These are phyloP conservation scores for Solanum acaule DNA, from an alignment of 257 asterid species.

Conservation along the genomic window DNA sequence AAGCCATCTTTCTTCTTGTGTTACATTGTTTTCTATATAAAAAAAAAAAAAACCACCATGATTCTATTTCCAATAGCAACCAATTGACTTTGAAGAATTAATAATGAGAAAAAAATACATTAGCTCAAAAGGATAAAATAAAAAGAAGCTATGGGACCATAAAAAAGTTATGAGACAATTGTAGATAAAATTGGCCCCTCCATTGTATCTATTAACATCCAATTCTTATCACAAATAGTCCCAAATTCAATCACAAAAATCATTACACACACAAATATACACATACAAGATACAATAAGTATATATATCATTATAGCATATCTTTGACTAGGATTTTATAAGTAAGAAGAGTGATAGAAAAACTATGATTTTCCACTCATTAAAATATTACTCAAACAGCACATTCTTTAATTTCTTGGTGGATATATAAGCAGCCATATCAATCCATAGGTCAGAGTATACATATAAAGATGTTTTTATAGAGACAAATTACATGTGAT, in stretches of 20 bases:
- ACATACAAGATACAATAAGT: not conserved
- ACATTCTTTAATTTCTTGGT: not conserved
- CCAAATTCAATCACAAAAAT: not conserved
- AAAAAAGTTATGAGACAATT: not conserved
- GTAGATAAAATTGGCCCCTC: not conserved
- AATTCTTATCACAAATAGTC: not conserved
- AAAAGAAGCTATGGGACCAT: not conserved
- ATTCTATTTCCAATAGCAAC: not conserved
- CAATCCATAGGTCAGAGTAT: not conserved
- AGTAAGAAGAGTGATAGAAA: not conserved
- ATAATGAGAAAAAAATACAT: not conserved
- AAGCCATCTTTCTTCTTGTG: not conserved
- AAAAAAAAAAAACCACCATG: not conserved
- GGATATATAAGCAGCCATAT: not conserved
- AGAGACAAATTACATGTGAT: not conserved
- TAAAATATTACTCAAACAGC: not conserved
- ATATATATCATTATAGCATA: not conserved
- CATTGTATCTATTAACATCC: not conserved
- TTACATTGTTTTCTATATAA: not conserved
- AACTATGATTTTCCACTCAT: not conserved
- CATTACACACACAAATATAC: not conserved
- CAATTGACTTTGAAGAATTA: not conserved
- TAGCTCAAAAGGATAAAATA: not conserved
- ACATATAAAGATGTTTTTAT: not conserved
- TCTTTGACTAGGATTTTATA: not conserved